Base-by-base conservation (phyloP, 2,329 filamentous ascomycete genomes). In the Trichoderma afroharzianum region DNA sequence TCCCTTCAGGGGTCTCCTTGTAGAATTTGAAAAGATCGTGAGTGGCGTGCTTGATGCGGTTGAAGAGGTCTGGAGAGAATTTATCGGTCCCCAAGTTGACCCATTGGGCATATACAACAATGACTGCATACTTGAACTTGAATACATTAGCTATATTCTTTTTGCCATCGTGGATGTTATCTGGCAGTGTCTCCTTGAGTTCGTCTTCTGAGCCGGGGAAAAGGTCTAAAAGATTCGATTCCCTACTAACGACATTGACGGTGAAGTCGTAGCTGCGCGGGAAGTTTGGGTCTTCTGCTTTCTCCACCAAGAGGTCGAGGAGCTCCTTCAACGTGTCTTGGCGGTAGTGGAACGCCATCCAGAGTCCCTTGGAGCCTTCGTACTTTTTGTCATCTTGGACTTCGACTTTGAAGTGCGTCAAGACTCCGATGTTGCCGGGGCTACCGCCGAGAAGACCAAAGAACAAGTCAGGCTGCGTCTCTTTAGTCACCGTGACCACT, bases 301-400 rank as follows among this genome's bases (percentile, higher is more conserved):
- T 64, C 43, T 64, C 62, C 39, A 64, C 62, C 39, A 64, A 64
- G 28, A 64, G 43, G n/a, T 64, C 62, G n/a, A 64, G 62, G 43
- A 64, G 62, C 12, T 50, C 62, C 14, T 64, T 53, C 9, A 64
- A 14, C 6, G 62, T 64, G 6, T 64, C 43, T 21, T 53, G 62
- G 1, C 28, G 39, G 43, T 64, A 64, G 62, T 64, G 62, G 28
- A 64, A 64, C 1, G 62, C 62, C 62, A 50, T 64, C 62, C 62
- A 64, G 3, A 64, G 62, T 21, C 62, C 62, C 28, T 50, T 64
- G 12, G 62, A 64, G 1, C 62, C 62, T 30, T 64, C 3, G 4
- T 64, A 53, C 39, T 64, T 53, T 32, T 64, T 50, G 12, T 64
- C 62, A 18, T 64, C 62, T 32, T 64, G 62, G n/a, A 64, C 62